A percentile compares a stretch with the other conserved stretches of the same genome.
phyloP scores from a whole-genome alignment of 176 grass and related monocot genomes.

The Carex scoparia region DNA sequence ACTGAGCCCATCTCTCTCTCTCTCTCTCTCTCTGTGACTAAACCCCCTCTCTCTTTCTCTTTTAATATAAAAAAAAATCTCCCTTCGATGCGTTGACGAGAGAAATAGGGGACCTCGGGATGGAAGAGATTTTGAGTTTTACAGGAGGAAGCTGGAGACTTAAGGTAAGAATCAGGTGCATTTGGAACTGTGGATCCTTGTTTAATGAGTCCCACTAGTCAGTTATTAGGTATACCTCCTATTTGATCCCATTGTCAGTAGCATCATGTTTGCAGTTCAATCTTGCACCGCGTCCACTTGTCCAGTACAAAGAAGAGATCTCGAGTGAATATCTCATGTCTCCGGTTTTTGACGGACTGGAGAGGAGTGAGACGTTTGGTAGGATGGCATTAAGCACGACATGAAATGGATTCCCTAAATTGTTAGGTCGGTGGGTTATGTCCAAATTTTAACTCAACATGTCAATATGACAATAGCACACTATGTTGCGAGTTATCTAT shows the following conservation, averaged over 20 bases:
- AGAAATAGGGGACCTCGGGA: background rate
- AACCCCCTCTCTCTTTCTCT: background rate
- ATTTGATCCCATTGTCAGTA: background rate
- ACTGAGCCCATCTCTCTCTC: slow-evolving; percentile 39
- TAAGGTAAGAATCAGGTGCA: background rate
- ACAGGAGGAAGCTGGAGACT: background rate
- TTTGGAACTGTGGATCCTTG: background rate
- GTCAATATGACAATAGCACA: background rate
- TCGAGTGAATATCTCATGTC: background rate
- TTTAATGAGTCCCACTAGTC: background rate
- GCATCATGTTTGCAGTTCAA: background rate
- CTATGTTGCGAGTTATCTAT: background rate
- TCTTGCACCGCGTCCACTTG: background rate
- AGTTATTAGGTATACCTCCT: background rate
- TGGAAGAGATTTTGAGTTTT: background rate
- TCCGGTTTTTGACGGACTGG: background rate
- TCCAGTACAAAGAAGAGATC: background rate
- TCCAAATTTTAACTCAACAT: background rate
- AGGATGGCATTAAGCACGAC: background rate
- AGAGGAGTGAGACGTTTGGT: background rate
- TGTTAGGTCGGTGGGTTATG: background rate
- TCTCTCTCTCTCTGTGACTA: background rate
- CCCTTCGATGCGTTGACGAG: slow-evolving; percentile 42
- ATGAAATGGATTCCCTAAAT: no score
- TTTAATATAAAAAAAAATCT: background rate